Conservation (phyloP, 805 yeast genomes). For the Yamadazyma laniorum region DNA sequence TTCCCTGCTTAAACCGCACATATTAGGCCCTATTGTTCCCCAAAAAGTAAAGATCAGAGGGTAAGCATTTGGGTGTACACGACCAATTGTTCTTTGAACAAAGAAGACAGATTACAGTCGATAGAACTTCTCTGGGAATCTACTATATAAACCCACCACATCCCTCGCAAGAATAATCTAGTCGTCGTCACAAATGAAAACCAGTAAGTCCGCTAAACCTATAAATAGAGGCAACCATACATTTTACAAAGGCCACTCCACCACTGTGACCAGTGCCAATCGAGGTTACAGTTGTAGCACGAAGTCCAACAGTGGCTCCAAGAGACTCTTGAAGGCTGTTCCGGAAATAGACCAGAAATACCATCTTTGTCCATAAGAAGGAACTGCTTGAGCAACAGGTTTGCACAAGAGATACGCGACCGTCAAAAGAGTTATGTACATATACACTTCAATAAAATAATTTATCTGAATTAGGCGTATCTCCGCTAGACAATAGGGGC, state of each 20-base stretch:
- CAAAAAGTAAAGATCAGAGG: too few relatives aligned
- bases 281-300: neutral
- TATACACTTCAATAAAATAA: too few relatives aligned
- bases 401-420: too few relatives aligned
- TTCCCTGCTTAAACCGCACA: neutral
- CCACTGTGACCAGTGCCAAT: conserved; percentile 11
- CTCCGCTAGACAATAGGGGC: too few relatives aligned
- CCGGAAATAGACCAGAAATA: conserved; percentile 5
- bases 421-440: too few relatives aligned
- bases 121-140: neutral
- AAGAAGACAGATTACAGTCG: too few relatives aligned
- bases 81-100: neutral
- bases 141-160: conserved; percentile 3
- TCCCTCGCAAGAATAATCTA: neutral
- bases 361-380: neutral
- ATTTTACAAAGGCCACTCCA: conserved; percentile 4
- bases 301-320: neutral
- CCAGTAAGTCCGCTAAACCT: conserved; percentile 1
- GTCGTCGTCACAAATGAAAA: conserved; percentile 1
- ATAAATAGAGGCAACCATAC: conserved; percentile 10
- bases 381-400: too few relatives aligned
- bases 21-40: neutral
- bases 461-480: too few relatives aligned
- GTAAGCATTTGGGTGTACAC: too few relatives aligned
- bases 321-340: conserved; percentile 4